Percentiles rank a stretch among this genome's conserved stretches.
phyloP scores from a whole-genome alignment of 1,284 basidiomycete genomes.

The Moesziomyces parantarcticus region DNA sequence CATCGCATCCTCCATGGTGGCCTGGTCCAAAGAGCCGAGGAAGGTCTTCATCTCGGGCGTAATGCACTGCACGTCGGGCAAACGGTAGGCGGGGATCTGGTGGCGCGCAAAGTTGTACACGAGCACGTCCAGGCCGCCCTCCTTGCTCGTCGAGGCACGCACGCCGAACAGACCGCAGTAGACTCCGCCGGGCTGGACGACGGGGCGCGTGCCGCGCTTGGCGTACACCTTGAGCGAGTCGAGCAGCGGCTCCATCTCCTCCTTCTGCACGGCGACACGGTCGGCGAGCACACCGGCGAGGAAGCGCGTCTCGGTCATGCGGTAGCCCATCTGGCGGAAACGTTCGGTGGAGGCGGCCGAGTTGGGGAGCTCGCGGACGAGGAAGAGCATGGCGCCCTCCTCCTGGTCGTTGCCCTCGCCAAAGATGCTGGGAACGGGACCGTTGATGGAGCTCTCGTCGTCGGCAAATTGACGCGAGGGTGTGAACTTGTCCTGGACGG shows the following conservation, averaged over 20 bases:
- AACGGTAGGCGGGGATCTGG: conserved; percentile 72
- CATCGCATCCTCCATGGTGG: conserved; percentile 70
- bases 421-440: conserved; percentile 55
- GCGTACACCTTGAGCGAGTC: conserved; percentile 71
- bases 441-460: conserved; percentile 59
- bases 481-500: conserved; percentile 34
- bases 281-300: conserved; percentile 70
- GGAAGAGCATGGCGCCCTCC: conserved; percentile 71
- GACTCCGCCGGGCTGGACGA: conserved; percentile 71
- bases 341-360: conserved; percentile 68
- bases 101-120: conserved; percentile 72
- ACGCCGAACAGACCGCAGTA: conserved; percentile 72
- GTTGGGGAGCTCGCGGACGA: conserved; percentile 70
- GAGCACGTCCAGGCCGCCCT: conserved; percentile 68
- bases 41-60: conserved; percentile 69
- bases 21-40: conserved; percentile 68
- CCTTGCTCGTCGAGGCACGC: conserved; percentile 67
- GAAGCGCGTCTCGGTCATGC: conserved; percentile 71
- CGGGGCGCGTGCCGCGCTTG: conserved; percentile 70
- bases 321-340: conserved; percentile 71
- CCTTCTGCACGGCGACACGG: conserved; percentile 70
- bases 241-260: conserved; percentile 71
- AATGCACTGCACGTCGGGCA: conserved; percentile 70
- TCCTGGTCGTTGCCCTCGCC: conserved; percentile 63
- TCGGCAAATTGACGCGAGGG: conserved; percentile 48